phyloP scores from a whole-genome alignment of 495 filamentous ascomycete species.

The Aeminium ludgeri region DNA sequence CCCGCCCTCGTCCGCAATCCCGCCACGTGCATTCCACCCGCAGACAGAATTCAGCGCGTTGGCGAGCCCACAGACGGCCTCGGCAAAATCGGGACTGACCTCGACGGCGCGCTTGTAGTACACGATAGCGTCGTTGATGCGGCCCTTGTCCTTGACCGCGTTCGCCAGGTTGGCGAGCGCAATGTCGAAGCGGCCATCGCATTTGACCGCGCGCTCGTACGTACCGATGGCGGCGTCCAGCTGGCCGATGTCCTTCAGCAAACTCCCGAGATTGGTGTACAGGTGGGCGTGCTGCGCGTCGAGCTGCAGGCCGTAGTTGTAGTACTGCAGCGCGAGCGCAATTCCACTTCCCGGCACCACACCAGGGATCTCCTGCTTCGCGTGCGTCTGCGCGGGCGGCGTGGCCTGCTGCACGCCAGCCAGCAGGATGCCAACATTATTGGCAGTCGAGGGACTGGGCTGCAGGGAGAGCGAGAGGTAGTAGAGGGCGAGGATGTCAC shows the following conservation, averaged over 20 bases:
- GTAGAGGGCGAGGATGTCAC: conserved; percentile 89
- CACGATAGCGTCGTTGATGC: conserved; percentile 74
- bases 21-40: conserved; percentile 83
- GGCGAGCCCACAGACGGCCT: conserved; percentile 89
- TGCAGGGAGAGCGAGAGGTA: conserved; percentile 91
- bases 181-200: conserved; percentile 88
- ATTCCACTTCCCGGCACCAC: conserved; percentile 75
- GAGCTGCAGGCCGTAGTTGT: conserved; percentile 78
- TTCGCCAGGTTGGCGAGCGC: conserved; percentile 94
- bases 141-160: conserved; percentile 91
- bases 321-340: conserved; percentile 78
- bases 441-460: conserved; percentile 92
- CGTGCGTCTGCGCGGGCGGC: conserved; percentile 16
- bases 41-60: conserved; percentile 96
- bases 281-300: conserved; percentile 91
- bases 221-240: conserved; percentile 81
- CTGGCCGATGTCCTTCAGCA: conserved; percentile 94
- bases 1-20: conserved; percentile 53
- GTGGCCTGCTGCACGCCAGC: conserved; percentile 77
- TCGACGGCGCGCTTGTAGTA: conserved; percentile 85
- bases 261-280: conserved; percentile 88
- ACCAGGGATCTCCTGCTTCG: conserved; percentile 47
- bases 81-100: conserved; percentile 88
- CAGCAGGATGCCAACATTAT: conserved; percentile 93
- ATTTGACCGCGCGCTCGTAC: conserved; percentile 90